phyloP scores from a whole-genome alignment of 2,329 filamentous ascomycete species.

The Aphanocladium album region DNA sequence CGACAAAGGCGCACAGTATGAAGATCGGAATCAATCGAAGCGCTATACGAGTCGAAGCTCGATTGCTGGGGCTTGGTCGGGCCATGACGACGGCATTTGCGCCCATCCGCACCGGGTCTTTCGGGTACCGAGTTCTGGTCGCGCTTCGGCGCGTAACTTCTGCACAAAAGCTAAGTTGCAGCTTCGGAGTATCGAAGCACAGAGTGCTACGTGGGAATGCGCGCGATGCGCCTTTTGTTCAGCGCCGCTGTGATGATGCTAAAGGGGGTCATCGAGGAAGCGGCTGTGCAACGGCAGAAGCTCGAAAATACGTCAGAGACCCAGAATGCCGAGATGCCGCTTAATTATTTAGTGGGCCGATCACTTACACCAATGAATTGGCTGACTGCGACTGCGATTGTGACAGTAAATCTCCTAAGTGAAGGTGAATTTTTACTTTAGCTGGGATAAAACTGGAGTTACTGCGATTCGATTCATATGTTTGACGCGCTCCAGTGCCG shows the following conservation, averaged over 20 bases:
- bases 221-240: not conserved
- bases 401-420: too few relatives aligned
- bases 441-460: too few relatives aligned
- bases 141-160: not conserved
- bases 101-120: not conserved
- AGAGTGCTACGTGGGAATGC: not conserved
- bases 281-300: not conserved
- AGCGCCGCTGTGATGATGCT: not conserved
- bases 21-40: conserved; percentile 63
- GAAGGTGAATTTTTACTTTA: too few relatives aligned
- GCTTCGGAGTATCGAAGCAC: not conserved
- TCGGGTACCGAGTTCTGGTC: not conserved
- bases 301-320: not conserved
- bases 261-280: not conserved
- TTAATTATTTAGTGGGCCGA: conserved; percentile 1
- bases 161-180: not conserved
- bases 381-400: not conserved
- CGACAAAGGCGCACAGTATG: conserved; percentile 60
- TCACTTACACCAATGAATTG: not conserved
- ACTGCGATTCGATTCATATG: too few relatives aligned
- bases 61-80: conserved; percentile 23
- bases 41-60: conserved; percentile 28
- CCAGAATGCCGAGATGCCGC: not conserved
- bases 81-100: conserved; percentile 30
- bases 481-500: too few relatives aligned